Evolutionary conservation across 441 rosid species (phyloP), one percentile per base, ranked within the genome.

Genomic region (Eruca vesicaria): DNA sequence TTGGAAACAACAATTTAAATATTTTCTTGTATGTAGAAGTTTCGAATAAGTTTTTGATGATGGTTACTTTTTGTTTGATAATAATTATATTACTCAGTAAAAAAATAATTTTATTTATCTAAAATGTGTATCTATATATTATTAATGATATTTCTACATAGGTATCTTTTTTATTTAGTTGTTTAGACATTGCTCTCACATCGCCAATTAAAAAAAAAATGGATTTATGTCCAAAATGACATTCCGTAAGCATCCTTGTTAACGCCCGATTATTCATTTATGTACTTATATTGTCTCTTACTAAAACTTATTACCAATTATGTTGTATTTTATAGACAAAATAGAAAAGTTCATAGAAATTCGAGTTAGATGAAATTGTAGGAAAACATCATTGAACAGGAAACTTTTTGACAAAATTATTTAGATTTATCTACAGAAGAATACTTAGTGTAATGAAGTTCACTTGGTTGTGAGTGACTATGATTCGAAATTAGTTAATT

Each of bases 391-490:
- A 76, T 32, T 71, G 55, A 70, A 70, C 26, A 76, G 60, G 70
- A 69, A 53, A 19, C 31, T 6, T 41, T 68, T 20, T 29, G 32
- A 59, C 65, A 76, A 63, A 69, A 23, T 20, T 3, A 41, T 62
- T 53, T 69, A 11, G 65, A 29, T 62, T 55, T 76, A 69, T 76
- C 69, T 38, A 55, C 38, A 69, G 21, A 67, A 48, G 68, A 52
- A 69, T 69, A 64, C 80, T 64, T 70, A 57, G 29, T 75, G 75
- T 70, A 70, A 63, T 43, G 75, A 70, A 76, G 38, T 70, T 76
- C 32, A 76, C 80, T 76, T 45, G 64, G 52, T 32, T 56, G 33
- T 32, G 33, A 20, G 52, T 76, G 75, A 76, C 33, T 53, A 63
- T 63, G 74, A 76, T 76, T 63, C 32, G 60, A 63, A 63, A 33